Conservation (phyloP, 2,329 filamentous ascomycete genomes). For the Emergomyces orientalis region DNA sequence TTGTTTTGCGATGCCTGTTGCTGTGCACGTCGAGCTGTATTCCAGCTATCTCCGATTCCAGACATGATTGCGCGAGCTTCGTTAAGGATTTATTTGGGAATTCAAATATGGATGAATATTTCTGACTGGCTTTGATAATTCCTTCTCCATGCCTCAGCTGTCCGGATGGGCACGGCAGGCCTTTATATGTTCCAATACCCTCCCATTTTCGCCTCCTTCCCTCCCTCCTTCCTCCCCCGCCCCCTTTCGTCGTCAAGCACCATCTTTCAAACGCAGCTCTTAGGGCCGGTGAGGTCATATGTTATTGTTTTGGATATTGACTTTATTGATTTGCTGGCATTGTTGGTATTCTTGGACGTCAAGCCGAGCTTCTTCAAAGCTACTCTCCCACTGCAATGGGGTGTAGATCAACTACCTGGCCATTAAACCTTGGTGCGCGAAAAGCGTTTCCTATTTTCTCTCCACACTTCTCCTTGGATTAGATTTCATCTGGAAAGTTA, state of each 20-base stretch:
- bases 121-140: background rate
- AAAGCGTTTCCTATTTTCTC: background rate
- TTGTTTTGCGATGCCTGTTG: background rate
- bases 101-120: background rate
- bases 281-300: conserved; percentile 3
- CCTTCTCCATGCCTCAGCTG: background rate
- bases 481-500: background rate
- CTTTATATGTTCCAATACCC: background rate
- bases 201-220: background rate
- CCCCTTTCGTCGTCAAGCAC: background rate
- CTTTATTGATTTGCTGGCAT: background rate
- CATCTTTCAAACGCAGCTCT: background rate
- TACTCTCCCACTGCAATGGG: background rate
- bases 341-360: background rate
- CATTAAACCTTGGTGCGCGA: background rate
- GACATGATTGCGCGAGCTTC: conserved; percentile 10
- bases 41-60: conserved; percentile 11
- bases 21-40: conserved; percentile 4
- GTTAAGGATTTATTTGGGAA: background rate
- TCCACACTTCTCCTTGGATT: background rate
- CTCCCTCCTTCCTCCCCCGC: background rate
- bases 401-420: background rate
- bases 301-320: background rate
- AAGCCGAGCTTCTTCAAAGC: background rate
- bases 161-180: background rate